These are phyloP conservation scores for Ogataea saltuana DNA, from an alignment of 805 yeast species.

Conservation along the genomic window DNA sequence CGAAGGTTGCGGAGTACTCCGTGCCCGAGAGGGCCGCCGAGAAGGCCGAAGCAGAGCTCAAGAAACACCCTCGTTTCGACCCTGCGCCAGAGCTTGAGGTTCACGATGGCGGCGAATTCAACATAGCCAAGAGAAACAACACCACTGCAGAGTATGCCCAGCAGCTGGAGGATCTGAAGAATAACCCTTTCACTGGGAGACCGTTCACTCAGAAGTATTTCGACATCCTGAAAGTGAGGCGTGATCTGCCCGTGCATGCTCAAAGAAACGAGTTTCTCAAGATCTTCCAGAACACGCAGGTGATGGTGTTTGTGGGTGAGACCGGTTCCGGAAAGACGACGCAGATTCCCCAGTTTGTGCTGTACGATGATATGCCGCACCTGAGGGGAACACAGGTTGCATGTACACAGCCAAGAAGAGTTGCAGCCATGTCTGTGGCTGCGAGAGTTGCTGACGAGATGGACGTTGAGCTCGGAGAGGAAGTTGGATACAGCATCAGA, in stretches of 20 bases:
- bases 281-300: constrained; percentile 83
- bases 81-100: constrained; percentile 42
- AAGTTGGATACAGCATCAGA: constrained; percentile 94
- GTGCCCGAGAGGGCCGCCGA: constrained; percentile 68
- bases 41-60: constrained; percentile 56
- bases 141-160: constrained; percentile 69
- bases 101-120: constrained; percentile 70
- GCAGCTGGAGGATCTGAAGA: constrained; percentile 53
- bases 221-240: constrained; percentile 74
- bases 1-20: constrained; percentile 49
- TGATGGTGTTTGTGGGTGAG: constrained; percentile 98
- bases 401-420: constrained; percentile 96
- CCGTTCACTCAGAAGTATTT: constrained; percentile 65
- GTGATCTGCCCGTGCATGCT: constrained; percentile 90
- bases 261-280: constrained; percentile 87
- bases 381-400: constrained; percentile 82
- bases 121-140: constrained; percentile 52
- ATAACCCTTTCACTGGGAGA: constrained; percentile 80
- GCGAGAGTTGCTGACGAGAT: constrained; percentile 96
- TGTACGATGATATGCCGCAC: constrained; percentile 91
- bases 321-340: constrained; percentile 99
- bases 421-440: constrained; percentile 98
- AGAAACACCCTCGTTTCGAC: constrained; percentile 47
- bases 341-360: constrained; percentile 94
- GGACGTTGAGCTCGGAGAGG: constrained; percentile 91